Conservation (phyloP, 2,329 filamentous ascomycete species). For the Albophoma yamanashiensis region DNA sequence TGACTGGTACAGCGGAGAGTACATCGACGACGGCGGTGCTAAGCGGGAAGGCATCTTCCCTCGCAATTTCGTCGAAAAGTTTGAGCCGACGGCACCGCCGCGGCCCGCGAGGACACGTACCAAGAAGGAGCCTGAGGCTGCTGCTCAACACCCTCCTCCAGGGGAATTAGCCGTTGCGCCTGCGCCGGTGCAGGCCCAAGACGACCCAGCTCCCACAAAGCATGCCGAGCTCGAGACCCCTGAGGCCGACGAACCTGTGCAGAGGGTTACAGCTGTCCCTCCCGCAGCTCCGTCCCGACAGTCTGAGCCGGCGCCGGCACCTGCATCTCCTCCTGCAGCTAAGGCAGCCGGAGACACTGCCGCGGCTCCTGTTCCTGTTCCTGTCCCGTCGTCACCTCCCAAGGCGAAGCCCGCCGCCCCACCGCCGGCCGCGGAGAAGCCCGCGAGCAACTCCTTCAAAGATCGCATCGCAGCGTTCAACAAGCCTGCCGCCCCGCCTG, state of each 20-base stretch:
- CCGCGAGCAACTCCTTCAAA: constrained; percentile 67
- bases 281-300: constrained; percentile 18
- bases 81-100: constrained; percentile 82
- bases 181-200: constrained; percentile 19
- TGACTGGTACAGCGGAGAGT: constrained; percentile 91
- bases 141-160: constrained; percentile 23
- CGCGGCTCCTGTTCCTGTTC: constrained; percentile 4
- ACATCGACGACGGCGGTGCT: constrained; percentile 61
- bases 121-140: constrained; percentile 43
- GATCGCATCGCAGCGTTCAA: constrained; percentile 98
- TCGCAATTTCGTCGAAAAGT: constrained; percentile 94
- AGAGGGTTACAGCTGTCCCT: constrained; percentile 18
- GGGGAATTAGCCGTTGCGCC: constrained; percentile 22
- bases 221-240: constrained; percentile 22
- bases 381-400: constrained; percentile 14
- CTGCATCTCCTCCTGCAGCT: constrained; percentile 14
- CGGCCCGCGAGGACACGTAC: constrained; percentile 65
- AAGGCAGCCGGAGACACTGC: constrained; percentile 31
- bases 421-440: constrained; percentile 65
- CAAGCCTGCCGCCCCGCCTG: constrained; percentile 71
- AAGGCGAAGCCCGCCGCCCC: constrained; percentile 41
- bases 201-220: constrained; percentile 14
- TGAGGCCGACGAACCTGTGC: constrained; percentile 19
- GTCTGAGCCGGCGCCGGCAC: constrained; percentile 12
- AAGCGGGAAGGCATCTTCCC: constrained; percentile 85